Evolutionary conservation across 2,329 filamentous ascomycete species (phyloP), one percentile per base, ranked within the genome.

Genomic region (Sodiomyces alkalinus): DNA sequence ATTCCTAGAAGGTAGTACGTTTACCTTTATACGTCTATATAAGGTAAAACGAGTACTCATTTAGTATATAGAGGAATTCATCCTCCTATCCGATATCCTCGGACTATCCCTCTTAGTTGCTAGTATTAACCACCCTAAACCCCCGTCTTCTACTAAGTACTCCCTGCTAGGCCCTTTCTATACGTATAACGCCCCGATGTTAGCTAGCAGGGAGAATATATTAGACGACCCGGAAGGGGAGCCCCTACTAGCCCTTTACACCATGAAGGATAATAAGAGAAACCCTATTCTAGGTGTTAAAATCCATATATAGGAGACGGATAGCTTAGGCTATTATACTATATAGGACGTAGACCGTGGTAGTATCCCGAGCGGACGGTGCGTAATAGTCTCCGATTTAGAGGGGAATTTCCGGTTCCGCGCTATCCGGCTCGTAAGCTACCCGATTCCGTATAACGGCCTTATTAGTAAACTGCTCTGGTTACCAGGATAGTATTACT

Each of bases 371-470:
- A 47, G 46, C 33, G 49, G 47, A 17, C 43, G 49, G 3, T 80
- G 77, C 32, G 63, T 87, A 32, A 53, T 56, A 49, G 27, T 48
- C 7, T 36, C 34, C 8, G 34, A 35, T 17, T 11, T 32, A 4
- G 12, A 35, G 4, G 34, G 34, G 0, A 45, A 62, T 2, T 90
- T 92, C 48, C 92, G 78, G 74, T 92, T 92, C 58, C 75, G 74
- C 44, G 81, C 76, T 0, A 82, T 92, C 46, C 74, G 77, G 33
- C 85, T 85, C 0, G 82, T 92, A 33, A 74, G 77, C 29, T 93
- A 92, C 52, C 77, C 80, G 0, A 87, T 92, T 42, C 81, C 82
- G 2, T 64, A 81, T 41, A 82, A 92, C 51, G 80, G 80, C 7
- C 83, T 85, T 0, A 82, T 92, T 1, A 85, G 81, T 1, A 69